Evolutionary conservation across 2,329 filamentous ascomycete species (phyloP), one percentile per base, ranked within the genome.

Genomic region (Hypoxylon sp.): DNA sequence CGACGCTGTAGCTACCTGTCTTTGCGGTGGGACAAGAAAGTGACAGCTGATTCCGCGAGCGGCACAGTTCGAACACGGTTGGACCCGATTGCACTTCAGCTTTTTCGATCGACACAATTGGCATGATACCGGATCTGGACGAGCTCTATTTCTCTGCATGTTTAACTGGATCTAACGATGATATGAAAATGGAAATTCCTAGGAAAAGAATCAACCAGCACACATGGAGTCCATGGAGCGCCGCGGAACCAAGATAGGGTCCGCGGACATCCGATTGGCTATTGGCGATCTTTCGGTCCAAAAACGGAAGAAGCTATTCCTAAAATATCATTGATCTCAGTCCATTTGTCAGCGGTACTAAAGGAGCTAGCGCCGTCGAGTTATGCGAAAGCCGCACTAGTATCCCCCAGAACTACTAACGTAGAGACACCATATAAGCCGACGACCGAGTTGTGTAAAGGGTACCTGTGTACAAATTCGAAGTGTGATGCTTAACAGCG

Each of bases 41-140:
- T 63, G 63, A 25, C 69, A 71, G 13, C 38, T 32, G 17, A 72
- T 60, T 14, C 58, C 61, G 13, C 70, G 67, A 56, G 64, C 49
- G 19, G 68, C 43, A 46, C 71, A 73, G 30, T 73, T 73, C 11
- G 71, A 72, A 34, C 71, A 72, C 9, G 68, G 69, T 36, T 72
- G 65, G 14, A 57, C 52, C 52, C 67, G 65, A 58, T 68, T 69
- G 34, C 71, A 73, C 49, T 61, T 72, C 21, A 73, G 25, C 45
- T 73, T 73, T 46, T 71, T 72, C 5, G 58, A 67, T 38, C 71
- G 69, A 34, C 71, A 72, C 19, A 65, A 68, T 56, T 72, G 65
- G 60, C 67, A 74, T 9, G 64, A 74, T 50, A 61, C 61, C 25
- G 63, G 70, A 46, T 73, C 71, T 49, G 58, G 46, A 25, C 65